Base-by-base conservation (phyloP, 495 filamentous ascomycete species). In the Annulohypoxylon bovei region DNA sequence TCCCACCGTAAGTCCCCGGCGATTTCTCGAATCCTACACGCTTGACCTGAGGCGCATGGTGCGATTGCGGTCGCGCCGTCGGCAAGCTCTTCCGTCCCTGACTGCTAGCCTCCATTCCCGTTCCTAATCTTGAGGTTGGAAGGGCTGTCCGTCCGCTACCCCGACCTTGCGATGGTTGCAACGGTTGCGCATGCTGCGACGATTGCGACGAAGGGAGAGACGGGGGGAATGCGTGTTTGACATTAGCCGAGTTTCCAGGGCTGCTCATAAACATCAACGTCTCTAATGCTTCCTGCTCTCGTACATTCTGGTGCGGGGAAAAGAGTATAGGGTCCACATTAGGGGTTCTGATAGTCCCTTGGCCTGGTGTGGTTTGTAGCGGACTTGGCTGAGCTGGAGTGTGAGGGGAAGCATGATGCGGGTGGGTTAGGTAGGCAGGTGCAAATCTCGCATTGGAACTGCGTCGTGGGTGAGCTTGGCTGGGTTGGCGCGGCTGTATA, bases 211-310 rank as follows among this genome's bases (percentile, higher is more conserved):
- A 70, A 7, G 60, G 59, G 14, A 63, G 40, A 37, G 67, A 70
- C 5, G 79, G 69, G 9, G 81, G 81, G 68, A 86, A 86, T 5
- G 79, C 62, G 40, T 84, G 84, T 54, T 84, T 84, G 49, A 88
- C 77, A 70, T 85, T 82, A 63, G 85, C 86, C 3, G 92, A 91
- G 74, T 93, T 92, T 11, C 88, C 90, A 0, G 93, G 93, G 68
- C 92, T 94, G 62, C 91, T 92, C 91, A 97, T 93, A 79, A 93
- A 94, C 20, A 96, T 82, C 23, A 96, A 80, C 0, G 91, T 92
- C 73, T 97, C 93, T 22, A 96, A 89, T n/a, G 93, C 93, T 70
- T 95, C 93, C 71, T 93, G 88, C 72, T 97, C 93, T 72, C 91
- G 89, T 1, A 81, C 77, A 23, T 83, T 84, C 39, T 81, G 81